A percentile compares a stretch with the other conserved stretches of the same genome.
Conservation (phyloP, 2,329 filamentous ascomycete species). For the Aspergillus vadensis region DNA sequence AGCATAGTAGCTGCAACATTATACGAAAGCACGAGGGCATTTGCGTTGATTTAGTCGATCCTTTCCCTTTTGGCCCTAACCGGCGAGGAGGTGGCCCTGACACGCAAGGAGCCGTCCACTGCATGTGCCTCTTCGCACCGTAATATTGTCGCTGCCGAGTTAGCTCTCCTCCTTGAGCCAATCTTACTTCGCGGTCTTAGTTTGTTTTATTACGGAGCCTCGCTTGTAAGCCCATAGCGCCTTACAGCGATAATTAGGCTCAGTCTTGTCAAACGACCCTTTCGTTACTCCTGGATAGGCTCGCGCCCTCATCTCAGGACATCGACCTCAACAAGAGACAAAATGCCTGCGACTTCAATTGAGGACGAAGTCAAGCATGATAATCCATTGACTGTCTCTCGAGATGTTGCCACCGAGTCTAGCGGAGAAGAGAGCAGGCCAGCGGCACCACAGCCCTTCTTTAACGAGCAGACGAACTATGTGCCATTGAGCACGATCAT, state of each 20-base stretch:
- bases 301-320: background rate
- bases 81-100: background rate
- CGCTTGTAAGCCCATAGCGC: background rate
- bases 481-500: constrained; percentile 55
- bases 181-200: background rate
- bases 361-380: background rate
- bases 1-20: too few species aligned
- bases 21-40: constrained; percentile 29
- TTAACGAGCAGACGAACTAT: constrained; percentile 61
- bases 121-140: background rate
- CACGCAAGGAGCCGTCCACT: background rate
- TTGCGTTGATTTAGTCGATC: constrained; percentile 32
- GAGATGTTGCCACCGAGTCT: background rate
- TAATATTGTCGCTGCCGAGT: background rate
- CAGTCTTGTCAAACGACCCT: background rate
- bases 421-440: background rate
- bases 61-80: constrained; percentile 15
- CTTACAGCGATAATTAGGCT: background rate
- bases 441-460: constrained; percentile 27
- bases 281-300: background rate
- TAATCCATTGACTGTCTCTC: constrained; percentile 7
- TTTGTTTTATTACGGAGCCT: too few species aligned
- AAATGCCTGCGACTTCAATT: background rate
- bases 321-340: background rate
- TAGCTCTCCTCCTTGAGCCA: background rate